A percentile compares a stretch with the other conserved stretches of the same genome.
Evolutionary conservation across 2,329 filamentous ascomycete genomes (phyloP).

Genomic region (Metarhizium rileyi): DNA sequence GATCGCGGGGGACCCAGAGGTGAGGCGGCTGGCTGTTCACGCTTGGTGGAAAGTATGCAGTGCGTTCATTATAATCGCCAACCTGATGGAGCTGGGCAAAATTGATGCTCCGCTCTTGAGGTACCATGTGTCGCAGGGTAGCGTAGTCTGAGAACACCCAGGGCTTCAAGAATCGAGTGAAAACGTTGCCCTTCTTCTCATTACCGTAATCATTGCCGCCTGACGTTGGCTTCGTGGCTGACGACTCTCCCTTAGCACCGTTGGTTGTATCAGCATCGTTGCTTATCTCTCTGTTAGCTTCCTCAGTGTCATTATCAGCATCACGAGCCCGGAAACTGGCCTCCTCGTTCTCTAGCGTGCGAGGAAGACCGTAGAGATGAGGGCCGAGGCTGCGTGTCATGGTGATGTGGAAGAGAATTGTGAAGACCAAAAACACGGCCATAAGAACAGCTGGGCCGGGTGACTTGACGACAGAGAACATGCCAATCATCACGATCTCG

Average conservation of each 20-base stretch:
- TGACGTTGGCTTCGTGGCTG: slow-evolving; percentile 8
- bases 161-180: slow-evolving; percentile 59
- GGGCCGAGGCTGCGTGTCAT: slow-evolving; percentile 61
- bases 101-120: slow-evolving; percentile 38
- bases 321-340: slow-evolving; percentile 24
- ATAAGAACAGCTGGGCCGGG: slow-evolving; percentile 66
- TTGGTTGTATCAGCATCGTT: slow-evolving; percentile 3
- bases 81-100: slow-evolving; percentile 46
- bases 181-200: slow-evolving; percentile 39
- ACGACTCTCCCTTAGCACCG: slow-evolving; percentile 9
- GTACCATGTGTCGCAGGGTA: slow-evolving; percentile 61
- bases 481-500: slow-evolving; percentile 68
- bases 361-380: slow-evolving; percentile 62
- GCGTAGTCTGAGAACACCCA: slow-evolving; percentile 67
- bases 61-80: slow-evolving; percentile 45
- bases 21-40: slow-evolving; percentile 51
- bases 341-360: slow-evolving; percentile 40
- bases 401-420: slow-evolving; percentile 65
- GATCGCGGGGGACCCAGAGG: slow-evolving; percentile 69
- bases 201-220: slow-evolving; percentile 15
- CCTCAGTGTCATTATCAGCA: slow-evolving; percentile 14
- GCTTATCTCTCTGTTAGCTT: slow-evolving; percentile 8
- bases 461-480: slow-evolving; percentile 62
- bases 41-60: slow-evolving; percentile 65
- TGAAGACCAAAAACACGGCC: slow-evolving; percentile 66